These are phyloP conservation scores for Kwoniella sp. DNA, from an alignment of 768 basidiomycete genomes.

Conservation along the genomic window DNA sequence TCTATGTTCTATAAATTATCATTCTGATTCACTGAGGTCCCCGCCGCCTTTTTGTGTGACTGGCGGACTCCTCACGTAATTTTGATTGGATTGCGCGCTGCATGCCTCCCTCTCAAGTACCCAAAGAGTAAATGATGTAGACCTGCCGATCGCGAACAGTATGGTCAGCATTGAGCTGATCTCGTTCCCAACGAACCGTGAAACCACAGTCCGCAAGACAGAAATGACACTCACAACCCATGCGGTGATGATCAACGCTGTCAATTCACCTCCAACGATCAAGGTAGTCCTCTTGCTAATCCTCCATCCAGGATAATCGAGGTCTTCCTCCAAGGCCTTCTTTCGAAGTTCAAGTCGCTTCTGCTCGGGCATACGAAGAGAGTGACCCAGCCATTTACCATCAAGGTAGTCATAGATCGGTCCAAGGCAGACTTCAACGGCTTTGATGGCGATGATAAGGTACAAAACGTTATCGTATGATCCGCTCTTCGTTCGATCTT, in stretches of 20 bases:
- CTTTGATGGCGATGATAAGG: slow-evolving; percentile 51
- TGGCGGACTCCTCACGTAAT: too few species aligned
- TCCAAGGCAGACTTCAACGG: slow-evolving; percentile 37
- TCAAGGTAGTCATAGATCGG: slow-evolving; percentile 44
- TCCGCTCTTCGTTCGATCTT: slow-evolving; percentile 41
- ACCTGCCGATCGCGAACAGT: slow-evolving; percentile 18
- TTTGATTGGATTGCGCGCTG: too few species aligned
- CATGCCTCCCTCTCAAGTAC: too few species aligned
- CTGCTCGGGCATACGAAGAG: slow-evolving; percentile 36
- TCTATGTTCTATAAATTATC: too few species aligned
- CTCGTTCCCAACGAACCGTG: too few species aligned
- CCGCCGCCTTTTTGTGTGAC: too few species aligned
- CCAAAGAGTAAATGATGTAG: slow-evolving; percentile 45
- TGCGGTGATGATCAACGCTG: slow-evolving; percentile 32
- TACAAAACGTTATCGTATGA: slow-evolving; percentile 50
- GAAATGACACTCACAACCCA: slow-evolving; percentile 45
- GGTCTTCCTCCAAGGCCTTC: slow-evolving; percentile 4
- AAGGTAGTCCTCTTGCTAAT: slow-evolving; percentile 19
- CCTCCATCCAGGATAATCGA: slow-evolving; percentile 32
- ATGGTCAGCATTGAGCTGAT: slow-evolving; percentile 3
- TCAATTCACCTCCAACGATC: slow-evolving; percentile 23
- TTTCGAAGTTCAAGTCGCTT: slow-evolving; percentile 27
- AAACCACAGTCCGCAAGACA: too few species aligned
- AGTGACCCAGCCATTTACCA: slow-evolving; percentile 43
- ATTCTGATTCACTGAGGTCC: too few species aligned